Conservation (phyloP, 2,329 filamentous ascomycete species). For the Diaporthe ampelina region DNA sequence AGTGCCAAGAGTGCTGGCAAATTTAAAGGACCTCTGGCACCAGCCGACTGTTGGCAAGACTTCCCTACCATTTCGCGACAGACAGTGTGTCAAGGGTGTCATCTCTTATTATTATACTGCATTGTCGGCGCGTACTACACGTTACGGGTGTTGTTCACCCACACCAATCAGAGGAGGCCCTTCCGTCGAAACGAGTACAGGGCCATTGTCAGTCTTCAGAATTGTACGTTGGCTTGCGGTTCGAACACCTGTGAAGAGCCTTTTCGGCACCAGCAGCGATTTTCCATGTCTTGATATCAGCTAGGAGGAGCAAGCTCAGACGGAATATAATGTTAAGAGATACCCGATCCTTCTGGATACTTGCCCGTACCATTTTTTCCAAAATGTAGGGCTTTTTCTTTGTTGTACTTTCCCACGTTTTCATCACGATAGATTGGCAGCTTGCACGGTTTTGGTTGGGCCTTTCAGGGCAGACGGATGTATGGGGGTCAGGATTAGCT, state of each 20-base stretch:
- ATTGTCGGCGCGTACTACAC: slow-evolving; percentile 9
- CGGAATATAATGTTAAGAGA: slow-evolving; percentile 42
- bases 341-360: slow-evolving; percentile 40
- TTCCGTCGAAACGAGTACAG: slow-evolving; percentile 1
- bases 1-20: background rate
- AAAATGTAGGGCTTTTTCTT: slow-evolving; percentile 30
- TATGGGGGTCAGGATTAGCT: slow-evolving; percentile 1
- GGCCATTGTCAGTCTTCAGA: slow-evolving; percentile 5
- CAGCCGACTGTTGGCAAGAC: background rate
- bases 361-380: background rate
- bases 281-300: slow-evolving; percentile 22
- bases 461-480: slow-evolving; percentile 23
- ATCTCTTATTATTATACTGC: background rate
- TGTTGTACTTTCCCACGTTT: slow-evolving; percentile 22
- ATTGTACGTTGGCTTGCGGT: background rate
- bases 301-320: slow-evolving; percentile 36
- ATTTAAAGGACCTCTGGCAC: background rate
- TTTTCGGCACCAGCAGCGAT: slow-evolving; percentile 8
- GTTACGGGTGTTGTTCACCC: slow-evolving; percentile 9
- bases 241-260: slow-evolving; percentile 33
- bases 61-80: background rate
- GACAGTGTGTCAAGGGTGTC: slow-evolving; percentile 4
- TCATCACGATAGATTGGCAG: slow-evolving; percentile 35
- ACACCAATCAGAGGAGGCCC: background rate
- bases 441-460: slow-evolving; percentile 34